phyloP scores from a whole-genome alignment of 495 filamentous ascomycete genomes.

The Talaromyces nanjingensis region DNA sequence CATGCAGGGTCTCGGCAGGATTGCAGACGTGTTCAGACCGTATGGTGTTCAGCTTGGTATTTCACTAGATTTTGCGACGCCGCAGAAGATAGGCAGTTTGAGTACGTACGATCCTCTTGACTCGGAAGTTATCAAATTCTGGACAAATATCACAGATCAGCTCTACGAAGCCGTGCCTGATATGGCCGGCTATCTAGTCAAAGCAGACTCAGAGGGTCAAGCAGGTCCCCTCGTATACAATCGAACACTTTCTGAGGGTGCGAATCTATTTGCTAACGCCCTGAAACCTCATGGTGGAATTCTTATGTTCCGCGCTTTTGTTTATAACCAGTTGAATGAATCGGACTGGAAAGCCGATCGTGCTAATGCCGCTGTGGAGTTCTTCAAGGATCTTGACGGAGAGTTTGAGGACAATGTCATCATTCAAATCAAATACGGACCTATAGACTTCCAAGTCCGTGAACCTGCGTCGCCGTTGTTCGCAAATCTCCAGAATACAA shows the following conservation, averaged over 20 bases:
- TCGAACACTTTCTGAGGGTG: slow-evolving; percentile 53
- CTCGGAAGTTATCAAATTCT: slow-evolving; percentile 5
- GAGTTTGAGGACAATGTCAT: slow-evolving; percentile 64
- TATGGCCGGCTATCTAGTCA: slow-evolving; percentile 62
- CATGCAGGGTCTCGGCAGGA: slow-evolving; percentile 51
- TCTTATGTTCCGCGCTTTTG: slow-evolving; percentile 67
- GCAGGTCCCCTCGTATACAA: slow-evolving; percentile 63
- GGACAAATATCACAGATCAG: slow-evolving; percentile 40
- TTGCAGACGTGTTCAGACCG: slow-evolving; percentile 59
- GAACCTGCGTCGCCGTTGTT: no score
- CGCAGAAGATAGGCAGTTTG: slow-evolving; percentile 47
- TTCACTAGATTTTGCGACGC: slow-evolving; percentile 62
- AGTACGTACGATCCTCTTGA: slow-evolving; percentile 60
- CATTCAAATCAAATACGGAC: slow-evolving; percentile 33
- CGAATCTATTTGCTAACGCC: slow-evolving; percentile 60
- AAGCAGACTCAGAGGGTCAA: slow-evolving; percentile 66
- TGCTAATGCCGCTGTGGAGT: slow-evolving; percentile 58
- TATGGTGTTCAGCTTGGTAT: slow-evolving; percentile 61
- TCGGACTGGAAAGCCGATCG: slow-evolving; percentile 57
- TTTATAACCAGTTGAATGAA: slow-evolving; percentile 57
- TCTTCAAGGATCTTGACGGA: slow-evolving; percentile 59
- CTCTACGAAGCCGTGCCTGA: slow-evolving; percentile 58
- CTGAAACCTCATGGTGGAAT: slow-evolving; percentile 48
- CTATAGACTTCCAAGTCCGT: no score
- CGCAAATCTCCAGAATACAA: no score